Base-by-base conservation (phyloP, 2,329 filamentous ascomycete species). In the Cladosporium halotolerans region DNA sequence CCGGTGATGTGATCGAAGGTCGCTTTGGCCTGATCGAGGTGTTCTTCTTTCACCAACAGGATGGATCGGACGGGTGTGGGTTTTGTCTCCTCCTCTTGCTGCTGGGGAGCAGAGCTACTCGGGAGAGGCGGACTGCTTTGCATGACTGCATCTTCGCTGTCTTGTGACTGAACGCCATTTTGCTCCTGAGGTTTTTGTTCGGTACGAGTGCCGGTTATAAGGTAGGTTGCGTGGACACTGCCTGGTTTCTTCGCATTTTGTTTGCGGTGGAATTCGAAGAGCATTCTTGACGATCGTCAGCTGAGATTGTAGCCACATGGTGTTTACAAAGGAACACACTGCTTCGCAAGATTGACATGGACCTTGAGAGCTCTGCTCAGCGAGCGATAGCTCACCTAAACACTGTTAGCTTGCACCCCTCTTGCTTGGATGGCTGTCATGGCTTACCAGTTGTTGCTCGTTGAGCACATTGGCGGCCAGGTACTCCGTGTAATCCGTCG, bases 171-270 rank as follows among this genome's bases (percentile, higher is more conserved):
- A 44, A 61, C 57, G 18, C 70, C 73, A 59, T 76, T 77, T 9
- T 68, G 61, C 23, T 61, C 54, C 19, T 63, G 41, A 60, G 48
- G 11, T 71, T 68, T 14, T 66, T 65, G 5, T 64, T 63, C 50
- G 71, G 76, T 52, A 63, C 81, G 86, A 18, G 75, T 80, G 38
- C 92, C 93, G 47, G 84, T 86, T 43, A 99, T 68, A 45, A 96
- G 75, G 71, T 96, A 99, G n/a, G 90, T 96, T 42, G 92, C 93
- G 72, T 95, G 82, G n/a, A 96, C 76, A 23, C 83, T 85, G 18
- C 82, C 80, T 0, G 86, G 78, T 56, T 83, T 86, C 69, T 86
- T 88, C 52, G 75, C 77, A 69, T 90, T 95, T 67, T 95, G 87
- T 53, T 78, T 81, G 57, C 79, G 77, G 68, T 96, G 82, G 61